Evolutionary conservation across 805 yeast species (phyloP).

Genomic region (Kodamaea leandrae): DNA sequence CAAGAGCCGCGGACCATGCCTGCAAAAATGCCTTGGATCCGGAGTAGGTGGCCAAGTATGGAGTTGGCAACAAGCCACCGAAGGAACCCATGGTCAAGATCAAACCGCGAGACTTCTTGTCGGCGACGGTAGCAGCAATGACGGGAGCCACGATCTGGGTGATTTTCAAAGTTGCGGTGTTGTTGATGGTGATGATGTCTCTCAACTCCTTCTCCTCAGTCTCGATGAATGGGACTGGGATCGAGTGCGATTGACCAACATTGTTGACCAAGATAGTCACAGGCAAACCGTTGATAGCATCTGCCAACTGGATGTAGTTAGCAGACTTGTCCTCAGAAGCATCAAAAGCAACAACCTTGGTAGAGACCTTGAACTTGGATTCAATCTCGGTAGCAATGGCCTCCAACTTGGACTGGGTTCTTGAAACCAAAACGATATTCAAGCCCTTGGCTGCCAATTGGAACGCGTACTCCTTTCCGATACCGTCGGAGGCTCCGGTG

Average conservation of each 20-base stretch:
- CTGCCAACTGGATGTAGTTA: constrained; percentile 53
- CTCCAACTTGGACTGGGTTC: constrained; percentile 78
- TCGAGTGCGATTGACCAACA: constrained; percentile 92
- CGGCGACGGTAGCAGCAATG: constrained; percentile 53
- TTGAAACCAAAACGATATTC: constrained; percentile 77
- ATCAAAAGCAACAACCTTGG: constrained; percentile 73
- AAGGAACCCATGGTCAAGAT: constrained; percentile 95
- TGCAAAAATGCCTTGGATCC: constrained; percentile 96
- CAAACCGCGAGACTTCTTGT: constrained; percentile 58
- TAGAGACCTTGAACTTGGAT: constrained; percentile 54
- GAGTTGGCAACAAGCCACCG: constrained; percentile 92
- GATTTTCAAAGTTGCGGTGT: constrained; percentile 75
- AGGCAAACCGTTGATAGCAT: constrained; percentile 49
- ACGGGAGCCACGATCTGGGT: constrained; percentile 77
- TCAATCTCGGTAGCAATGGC: constrained; percentile 61
- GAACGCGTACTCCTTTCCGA: constrained; percentile 85
- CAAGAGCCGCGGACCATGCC: constrained; percentile 85
- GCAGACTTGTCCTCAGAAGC: constrained; percentile 60
- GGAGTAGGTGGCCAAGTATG: constrained; percentile 87
- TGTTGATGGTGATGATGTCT: constrained; percentile 81
- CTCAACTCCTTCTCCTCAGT: constrained; percentile 72
- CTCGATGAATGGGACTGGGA: constrained; percentile 90
- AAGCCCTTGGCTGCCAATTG: constrained; percentile 87
- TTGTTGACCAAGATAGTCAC: constrained; percentile 82
- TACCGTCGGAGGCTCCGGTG: constrained; percentile 97